Base-by-base conservation (phyloP, 2,329 filamentous ascomycete species). In the Aspergillus clavatus region DNA sequence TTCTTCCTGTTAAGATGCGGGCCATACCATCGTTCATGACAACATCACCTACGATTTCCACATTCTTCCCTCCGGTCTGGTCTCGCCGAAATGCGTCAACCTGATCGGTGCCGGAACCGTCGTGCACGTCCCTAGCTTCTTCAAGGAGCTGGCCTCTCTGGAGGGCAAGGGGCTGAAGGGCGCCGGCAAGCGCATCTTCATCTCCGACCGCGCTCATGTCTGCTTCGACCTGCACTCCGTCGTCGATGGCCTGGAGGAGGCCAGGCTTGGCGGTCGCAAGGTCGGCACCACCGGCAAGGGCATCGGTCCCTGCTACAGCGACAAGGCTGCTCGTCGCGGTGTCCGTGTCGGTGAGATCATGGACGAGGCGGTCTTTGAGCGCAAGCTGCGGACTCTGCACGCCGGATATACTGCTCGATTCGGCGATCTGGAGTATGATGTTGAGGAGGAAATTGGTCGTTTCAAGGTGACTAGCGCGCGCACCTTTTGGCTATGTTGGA, bases 301-400 rank as follows among this genome's bases (percentile, higher is more conserved):
- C 35, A 74, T 75, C 48, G 72, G 77, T 36, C 81, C 81, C 58
- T 78, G 78, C 51, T 83, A 83, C 68, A 79, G 76, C 58, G 78
- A 78, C 57, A 83, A 83, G 67, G 80, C 80, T 51, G 74, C 78
- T 5, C 70, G 81, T 46, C 74, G 74, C 33, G 80, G 80, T 53
- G 71, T 83, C 27, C 76, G 77, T 43, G 70, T 84, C 44, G 75
- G 75, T 28, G 79, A 82, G 53, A 69, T 82, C 46, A 71, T 80
- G 59, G 72, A 80, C 52, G 76, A 81, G 65, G 66, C 67, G 36
- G 61, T 73, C 27, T 79, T 81, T 54, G 79, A 82, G 63, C 61
- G 62, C 7, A 79, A 79, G 59, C 59, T 82, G 51, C 69, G 75
- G 46, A 65, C 71, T 7, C 59, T 83, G 53, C 75, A 76, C 45